phyloP scores from a whole-genome alignment of 441 rosid species.

The Syzygium syzygioides region DNA sequence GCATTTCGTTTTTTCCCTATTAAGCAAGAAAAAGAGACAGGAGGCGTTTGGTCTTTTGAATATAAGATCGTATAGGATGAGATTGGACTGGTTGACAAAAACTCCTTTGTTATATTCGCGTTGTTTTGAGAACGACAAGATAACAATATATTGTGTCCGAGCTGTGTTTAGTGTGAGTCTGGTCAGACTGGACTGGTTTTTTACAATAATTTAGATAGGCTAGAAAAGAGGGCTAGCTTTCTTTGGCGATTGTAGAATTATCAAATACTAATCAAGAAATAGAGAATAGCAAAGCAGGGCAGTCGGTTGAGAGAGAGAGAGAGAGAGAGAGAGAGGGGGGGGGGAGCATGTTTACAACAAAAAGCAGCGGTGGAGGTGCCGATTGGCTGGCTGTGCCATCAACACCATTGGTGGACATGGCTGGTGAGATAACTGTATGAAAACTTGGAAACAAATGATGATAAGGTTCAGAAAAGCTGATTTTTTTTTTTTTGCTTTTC shows the following conservation, averaged over 20 bases:
- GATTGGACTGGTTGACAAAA: neutral
- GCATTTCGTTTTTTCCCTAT: neutral
- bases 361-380: neutral
- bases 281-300: neutral
- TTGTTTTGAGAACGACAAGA: neutral
- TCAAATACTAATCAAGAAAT: neutral
- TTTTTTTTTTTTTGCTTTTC: neutral
- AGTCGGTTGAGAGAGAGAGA: neutral
- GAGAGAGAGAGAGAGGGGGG: neutral
- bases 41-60: neutral
- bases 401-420: neutral
- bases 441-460: neutral
- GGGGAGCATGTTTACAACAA: neutral
- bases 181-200: neutral
- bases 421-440: neutral
- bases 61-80: neutral
- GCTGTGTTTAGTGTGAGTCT: neutral
- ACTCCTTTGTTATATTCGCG: neutral
- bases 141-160: too few relatives aligned
- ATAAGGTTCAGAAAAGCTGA: neutral
- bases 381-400: neutral
- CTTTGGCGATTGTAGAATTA: neutral
- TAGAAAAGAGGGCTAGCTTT: neutral
- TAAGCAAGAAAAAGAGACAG: neutral
- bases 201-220: neutral